Evolutionary conservation across 2,329 filamentous ascomycete species (phyloP).

Genomic region (Cytospora paraplurivora): DNA sequence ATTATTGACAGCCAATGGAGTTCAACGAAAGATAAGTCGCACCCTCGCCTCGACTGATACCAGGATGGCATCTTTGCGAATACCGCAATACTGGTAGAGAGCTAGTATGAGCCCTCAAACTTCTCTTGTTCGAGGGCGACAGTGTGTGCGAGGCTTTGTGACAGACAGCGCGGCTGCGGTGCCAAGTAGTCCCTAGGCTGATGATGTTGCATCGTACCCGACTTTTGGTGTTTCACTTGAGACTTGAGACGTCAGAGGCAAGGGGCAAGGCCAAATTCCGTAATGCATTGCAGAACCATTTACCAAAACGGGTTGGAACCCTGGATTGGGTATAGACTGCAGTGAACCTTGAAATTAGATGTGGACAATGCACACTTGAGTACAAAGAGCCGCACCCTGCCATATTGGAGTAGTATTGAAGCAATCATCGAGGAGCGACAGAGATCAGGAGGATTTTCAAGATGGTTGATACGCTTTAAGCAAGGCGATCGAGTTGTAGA

Average conservation of each 20-base stretch:
- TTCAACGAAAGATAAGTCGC: not conserved
- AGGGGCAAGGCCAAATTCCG: constrained; percentile 25
- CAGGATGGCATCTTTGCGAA: not conserved
- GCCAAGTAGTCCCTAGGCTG: constrained; percentile 25
- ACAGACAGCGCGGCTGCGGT: constrained; percentile 16
- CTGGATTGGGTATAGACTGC: not conserved
- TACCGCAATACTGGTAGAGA: constrained; percentile 11
- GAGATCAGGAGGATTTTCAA: too few relatives aligned
- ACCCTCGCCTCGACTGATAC: not conserved
- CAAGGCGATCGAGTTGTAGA: too few relatives aligned
- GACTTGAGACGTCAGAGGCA: constrained; percentile 48
- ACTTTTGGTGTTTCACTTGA: constrained; percentile 47
- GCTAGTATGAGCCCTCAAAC: constrained; percentile 18
- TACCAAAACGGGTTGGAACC: not conserved
- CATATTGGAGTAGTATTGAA: not conserved
- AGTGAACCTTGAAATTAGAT: not conserved
- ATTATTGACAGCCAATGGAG: constrained; percentile 7
- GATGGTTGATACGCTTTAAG: too few relatives aligned
- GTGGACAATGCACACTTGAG: not conserved
- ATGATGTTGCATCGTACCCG: constrained; percentile 35
- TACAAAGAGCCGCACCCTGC: not conserved
- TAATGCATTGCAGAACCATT: constrained; percentile 3
- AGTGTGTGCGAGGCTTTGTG: constrained; percentile 8
- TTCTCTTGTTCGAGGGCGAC: not conserved
- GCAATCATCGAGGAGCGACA: not conserved